phyloP scores from a whole-genome alignment of 1,284 basidiomycete species.

The Sporisorium graminicola region DNA sequence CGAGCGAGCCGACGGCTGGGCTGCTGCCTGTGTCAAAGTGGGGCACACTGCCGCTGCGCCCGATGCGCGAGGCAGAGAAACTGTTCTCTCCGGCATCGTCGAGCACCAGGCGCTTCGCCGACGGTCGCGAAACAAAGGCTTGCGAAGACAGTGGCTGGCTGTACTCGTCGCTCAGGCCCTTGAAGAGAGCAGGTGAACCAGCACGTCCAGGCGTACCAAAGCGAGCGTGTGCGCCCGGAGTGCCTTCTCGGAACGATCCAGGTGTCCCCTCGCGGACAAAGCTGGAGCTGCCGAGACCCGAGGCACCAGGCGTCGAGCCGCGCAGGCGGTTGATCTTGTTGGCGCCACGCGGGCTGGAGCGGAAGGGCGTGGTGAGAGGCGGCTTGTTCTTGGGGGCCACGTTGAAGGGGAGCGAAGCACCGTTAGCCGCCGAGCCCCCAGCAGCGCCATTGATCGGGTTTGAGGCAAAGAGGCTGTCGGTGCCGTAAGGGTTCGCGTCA shows the following conservation, averaged over 20 bases:
- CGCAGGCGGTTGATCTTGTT: conserved; percentile 65
- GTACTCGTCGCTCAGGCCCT: conserved; percentile 75
- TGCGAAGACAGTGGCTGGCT: conserved; percentile 69
- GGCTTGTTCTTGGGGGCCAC: conserved; percentile 70
- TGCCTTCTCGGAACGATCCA: conserved; percentile 63
- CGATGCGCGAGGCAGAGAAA: conserved; percentile 42
- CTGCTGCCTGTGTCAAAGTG: conserved; percentile 42
- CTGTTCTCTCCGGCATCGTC: conserved; percentile 71
- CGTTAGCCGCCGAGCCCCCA: conserved; percentile 51
- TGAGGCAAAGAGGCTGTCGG: conserved; percentile 75
- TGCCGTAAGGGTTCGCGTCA: conserved; percentile 86
- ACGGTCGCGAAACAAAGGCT: conserved; percentile 80
- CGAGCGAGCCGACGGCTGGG: conserved; percentile 41
- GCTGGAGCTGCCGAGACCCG: conserved; percentile 48
- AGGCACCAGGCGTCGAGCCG: conserved; percentile 61
- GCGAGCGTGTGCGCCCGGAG: conserved; percentile 53
- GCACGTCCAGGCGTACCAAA: conserved; percentile 49
- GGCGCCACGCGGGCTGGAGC: conserved; percentile 62
- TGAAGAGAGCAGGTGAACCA: conserved; percentile 68
- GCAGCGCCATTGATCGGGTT: conserved; percentile 48
- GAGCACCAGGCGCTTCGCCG: conserved; percentile 93
- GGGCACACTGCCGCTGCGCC: conserved; percentile 50
- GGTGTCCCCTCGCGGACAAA: conserved; percentile 55
- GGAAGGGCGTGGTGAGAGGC: conserved; percentile 73
- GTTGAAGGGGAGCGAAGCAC: conserved; percentile 65